Conservation (phyloP, 2,329 filamentous ascomycete genomes). For the Fusarium fracticaudum region DNA sequence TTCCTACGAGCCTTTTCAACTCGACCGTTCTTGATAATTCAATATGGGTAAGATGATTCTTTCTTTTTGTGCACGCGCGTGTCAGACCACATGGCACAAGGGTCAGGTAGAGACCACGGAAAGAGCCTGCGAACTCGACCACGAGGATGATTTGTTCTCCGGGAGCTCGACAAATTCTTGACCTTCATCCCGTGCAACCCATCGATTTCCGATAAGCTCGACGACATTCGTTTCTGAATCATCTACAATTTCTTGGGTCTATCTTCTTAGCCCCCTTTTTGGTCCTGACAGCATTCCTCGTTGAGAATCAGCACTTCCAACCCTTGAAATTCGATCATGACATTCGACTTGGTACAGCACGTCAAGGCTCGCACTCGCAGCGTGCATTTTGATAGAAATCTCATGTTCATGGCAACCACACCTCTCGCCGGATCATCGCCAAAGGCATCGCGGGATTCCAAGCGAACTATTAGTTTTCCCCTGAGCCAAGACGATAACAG, state of each 20-base stretch:
- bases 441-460: conserved; percentile 32
- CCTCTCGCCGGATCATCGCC: conserved; percentile 16
- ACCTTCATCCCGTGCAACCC: conserved; percentile 30
- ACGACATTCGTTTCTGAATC: conserved; percentile 50
- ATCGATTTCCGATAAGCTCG: conserved; percentile 45
- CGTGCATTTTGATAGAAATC: conserved; percentile 57
- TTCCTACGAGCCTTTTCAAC: conserved; percentile 44
- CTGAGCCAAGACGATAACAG: conserved; percentile 21
- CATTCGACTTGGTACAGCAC: conserved; percentile 55
- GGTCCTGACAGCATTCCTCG: conserved; percentile 42
- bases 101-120: conserved; percentile 37
- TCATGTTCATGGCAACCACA: conserved; percentile 24
- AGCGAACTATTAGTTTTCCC: conserved; percentile 49
- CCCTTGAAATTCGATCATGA: conserved; percentile 50
- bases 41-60: conserved; percentile 54
- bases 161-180: conserved; percentile 15
- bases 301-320: conserved; percentile 30
- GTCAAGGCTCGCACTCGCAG: conserved; percentile 58
- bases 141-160: conserved; percentile 33
- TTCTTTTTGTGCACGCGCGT: conserved; percentile 44
- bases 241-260: conserved; percentile 60
- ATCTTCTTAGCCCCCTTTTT: conserved; percentile 48
- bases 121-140: conserved; percentile 30
- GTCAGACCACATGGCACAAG: conserved; percentile 37
- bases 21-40: conserved; percentile 52